A percentile compares a stretch with the other conserved stretches of the same genome.
Evolutionary conservation across 345 rosid species (phyloP).

Genomic region (Carallia brachiata): DNA sequence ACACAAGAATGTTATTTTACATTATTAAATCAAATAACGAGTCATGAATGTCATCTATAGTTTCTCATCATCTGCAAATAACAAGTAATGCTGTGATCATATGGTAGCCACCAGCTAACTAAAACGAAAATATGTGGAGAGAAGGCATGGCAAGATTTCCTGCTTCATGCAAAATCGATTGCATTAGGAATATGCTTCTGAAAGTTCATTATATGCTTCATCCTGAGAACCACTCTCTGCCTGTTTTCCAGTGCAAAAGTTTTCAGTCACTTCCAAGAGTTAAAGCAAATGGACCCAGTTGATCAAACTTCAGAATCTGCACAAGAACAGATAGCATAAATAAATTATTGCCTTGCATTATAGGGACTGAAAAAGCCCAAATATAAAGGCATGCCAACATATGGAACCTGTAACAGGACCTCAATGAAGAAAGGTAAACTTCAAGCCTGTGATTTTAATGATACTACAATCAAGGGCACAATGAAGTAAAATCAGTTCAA

Average conservation of each 20-base stretch:
- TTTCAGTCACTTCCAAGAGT: too few relatives aligned
- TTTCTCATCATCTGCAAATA: slow-evolving; percentile 15
- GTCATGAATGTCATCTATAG: slow-evolving; percentile 18
- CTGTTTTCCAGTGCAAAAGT: slow-evolving; percentile 6
- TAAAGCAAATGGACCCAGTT: slow-evolving; percentile 4
- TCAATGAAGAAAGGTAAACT: background rate
- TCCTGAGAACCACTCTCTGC: slow-evolving; percentile 6
- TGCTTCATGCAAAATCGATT: slow-evolving; percentile 9
- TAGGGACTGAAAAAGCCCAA: background rate
- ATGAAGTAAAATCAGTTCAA: slow-evolving; percentile 4
- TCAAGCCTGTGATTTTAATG: slow-evolving; percentile 17
- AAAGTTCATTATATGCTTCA: background rate
- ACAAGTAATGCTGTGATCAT: background rate
- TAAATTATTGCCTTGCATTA: slow-evolving; percentile 2
- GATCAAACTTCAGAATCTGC: slow-evolving; percentile 37
- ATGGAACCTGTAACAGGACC: background rate
- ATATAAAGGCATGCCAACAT: background rate
- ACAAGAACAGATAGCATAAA: slow-evolving; percentile 7
- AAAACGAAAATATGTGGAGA: slow-evolving; percentile 5
- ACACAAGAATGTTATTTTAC: slow-evolving; percentile 7
- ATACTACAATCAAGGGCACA: slow-evolving; percentile 8
- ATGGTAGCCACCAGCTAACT: slow-evolving; percentile 13
- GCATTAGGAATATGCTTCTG: slow-evolving; percentile 2
- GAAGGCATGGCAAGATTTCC: slow-evolving; percentile 14
- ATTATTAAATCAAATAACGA: slow-evolving; percentile 23